These are phyloP conservation scores for Antrodiella citrinella DNA, from an alignment of 768 basidiomycete genomes.

Conservation along the genomic window DNA sequence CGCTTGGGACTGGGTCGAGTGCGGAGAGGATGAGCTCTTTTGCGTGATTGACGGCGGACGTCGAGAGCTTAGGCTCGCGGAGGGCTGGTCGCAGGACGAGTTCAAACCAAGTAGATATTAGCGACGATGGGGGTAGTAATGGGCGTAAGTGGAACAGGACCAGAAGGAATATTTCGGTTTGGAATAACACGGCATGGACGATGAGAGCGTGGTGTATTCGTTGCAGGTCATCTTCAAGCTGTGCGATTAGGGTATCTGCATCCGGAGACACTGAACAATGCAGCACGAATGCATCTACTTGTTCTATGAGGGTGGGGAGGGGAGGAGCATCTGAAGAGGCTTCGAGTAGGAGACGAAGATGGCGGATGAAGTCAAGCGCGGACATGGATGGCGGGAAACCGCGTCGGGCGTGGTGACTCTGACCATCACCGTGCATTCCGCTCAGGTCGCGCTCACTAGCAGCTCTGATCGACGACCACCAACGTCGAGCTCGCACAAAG, in stretches of 20 bases:
- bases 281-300: slow-evolving; percentile 49
- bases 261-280: slow-evolving; percentile 42
- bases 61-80: slow-evolving; percentile 62
- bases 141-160: slow-evolving; percentile 57
- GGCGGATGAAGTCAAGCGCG: slow-evolving; percentile 34
- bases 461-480: neutral
- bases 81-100: slow-evolving; percentile 69
- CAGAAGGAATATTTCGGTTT: slow-evolving; percentile 60
- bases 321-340: slow-evolving; percentile 41
- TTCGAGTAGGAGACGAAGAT: slow-evolving; percentile 53
- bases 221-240: slow-evolving; percentile 63
- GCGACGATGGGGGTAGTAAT: slow-evolving; percentile 52
- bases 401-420: neutral
- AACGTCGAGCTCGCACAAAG: neutral
- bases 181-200: slow-evolving; percentile 53
- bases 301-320: slow-evolving; percentile 38
- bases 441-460: neutral
- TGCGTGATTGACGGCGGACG: slow-evolving; percentile 50
- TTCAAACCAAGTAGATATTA: slow-evolving; percentile 79
- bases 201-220: slow-evolving; percentile 51
- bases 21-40: slow-evolving; percentile 66
- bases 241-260: slow-evolving; percentile 32
- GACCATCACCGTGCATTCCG: neutral
- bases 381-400: slow-evolving; percentile 19
- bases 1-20: slow-evolving; percentile 23